Conservation (phyloP, 257 asterid genomes). For the Rubia yunnanensis region DNA sequence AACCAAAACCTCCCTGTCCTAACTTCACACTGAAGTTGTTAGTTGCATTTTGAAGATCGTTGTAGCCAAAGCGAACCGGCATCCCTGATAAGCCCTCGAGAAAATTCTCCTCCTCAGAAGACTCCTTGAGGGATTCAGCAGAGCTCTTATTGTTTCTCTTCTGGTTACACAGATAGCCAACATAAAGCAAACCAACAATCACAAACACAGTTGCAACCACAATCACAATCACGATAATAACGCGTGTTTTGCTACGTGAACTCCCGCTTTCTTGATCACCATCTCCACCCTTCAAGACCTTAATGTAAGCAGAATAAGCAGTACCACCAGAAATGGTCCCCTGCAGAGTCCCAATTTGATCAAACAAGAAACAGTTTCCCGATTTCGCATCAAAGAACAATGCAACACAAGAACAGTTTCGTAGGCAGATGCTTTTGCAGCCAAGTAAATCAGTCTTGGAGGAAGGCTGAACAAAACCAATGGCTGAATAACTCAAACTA, state of each 20-base stretch:
- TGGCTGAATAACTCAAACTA: slow-evolving; percentile 47
- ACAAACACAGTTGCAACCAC: slow-evolving; percentile 39
- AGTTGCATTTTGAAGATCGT: slow-evolving; percentile 68
- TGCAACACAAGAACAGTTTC: slow-evolving; percentile 69
- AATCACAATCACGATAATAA: slow-evolving; percentile 38
- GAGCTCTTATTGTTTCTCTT: slow-evolving; percentile 35
- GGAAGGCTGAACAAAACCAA: slow-evolving; percentile 45
- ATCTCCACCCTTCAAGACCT: slow-evolving; percentile 21
- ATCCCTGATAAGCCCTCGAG: slow-evolving; percentile 71
- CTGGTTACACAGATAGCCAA: slow-evolving; percentile 28
- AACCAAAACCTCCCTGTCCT: slow-evolving; percentile 99
- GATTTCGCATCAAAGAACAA: slow-evolving; percentile 54
- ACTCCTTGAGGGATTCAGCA: slow-evolving; percentile 38
- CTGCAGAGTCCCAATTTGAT: slow-evolving; percentile 54
- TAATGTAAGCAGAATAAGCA: slow-evolving; percentile 33
- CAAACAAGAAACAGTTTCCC: slow-evolving; percentile 60
- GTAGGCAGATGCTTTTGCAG: slow-evolving; percentile 58
- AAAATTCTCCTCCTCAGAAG: slow-evolving; percentile 84
- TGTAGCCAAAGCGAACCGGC: slow-evolving; percentile 85
- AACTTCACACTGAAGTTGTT: slow-evolving; percentile 58
- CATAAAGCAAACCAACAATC: slow-evolving; percentile 36
- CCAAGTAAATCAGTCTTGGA: slow-evolving; percentile 45
- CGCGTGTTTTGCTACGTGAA: slow-evolving; percentile 20
- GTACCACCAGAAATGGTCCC: slow-evolving; percentile 24
- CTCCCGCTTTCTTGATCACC: slow-evolving; percentile 9